Percentiles rank a stretch among this genome's conserved stretches.
These are phyloP conservation scores for Gonium pectorale DNA, from an alignment of 139 green algal species.

Conservation along the genomic window DNA sequence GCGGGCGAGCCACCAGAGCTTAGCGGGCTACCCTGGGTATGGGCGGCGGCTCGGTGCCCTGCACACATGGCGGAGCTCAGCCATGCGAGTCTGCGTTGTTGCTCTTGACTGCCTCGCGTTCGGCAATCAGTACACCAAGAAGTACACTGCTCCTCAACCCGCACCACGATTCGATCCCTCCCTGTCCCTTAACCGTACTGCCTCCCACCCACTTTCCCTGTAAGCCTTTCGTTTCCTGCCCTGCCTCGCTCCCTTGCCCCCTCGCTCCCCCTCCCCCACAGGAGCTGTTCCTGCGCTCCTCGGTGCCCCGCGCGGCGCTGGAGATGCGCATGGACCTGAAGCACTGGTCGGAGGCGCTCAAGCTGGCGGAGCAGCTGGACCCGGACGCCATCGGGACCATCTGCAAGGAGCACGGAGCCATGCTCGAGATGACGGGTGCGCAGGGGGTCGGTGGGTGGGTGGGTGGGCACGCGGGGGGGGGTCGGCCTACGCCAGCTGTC, in stretches of 20 bases:
- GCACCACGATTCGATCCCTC: neutral
- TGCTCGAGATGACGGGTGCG: slow-evolving; percentile 71
- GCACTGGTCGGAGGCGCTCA: slow-evolving; percentile 82
- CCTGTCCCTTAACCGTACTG: neutral
- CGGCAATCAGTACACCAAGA: too few relatives aligned
- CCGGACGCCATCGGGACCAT: slow-evolving; percentile 60
- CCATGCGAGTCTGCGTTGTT: too few relatives aligned
- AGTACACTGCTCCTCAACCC: too few relatives aligned
- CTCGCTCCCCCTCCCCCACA: slow-evolving; percentile 44
- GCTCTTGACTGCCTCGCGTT: too few relatives aligned
- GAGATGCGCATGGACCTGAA: slow-evolving; percentile 85
- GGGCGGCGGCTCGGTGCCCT: too few relatives aligned
- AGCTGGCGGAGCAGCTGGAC: slow-evolving; percentile 78
- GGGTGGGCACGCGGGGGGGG: neutral
- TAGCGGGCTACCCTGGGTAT: too few relatives aligned
- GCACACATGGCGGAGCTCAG: too few relatives aligned
- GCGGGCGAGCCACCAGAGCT: too few relatives aligned
- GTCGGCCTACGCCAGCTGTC: too few relatives aligned
- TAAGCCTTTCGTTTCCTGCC: neutral
- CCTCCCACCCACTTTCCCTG: too few relatives aligned
- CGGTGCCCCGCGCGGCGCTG: slow-evolving; percentile 70
- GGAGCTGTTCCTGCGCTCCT: slow-evolving; percentile 79
- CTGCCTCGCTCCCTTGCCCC: too few relatives aligned
- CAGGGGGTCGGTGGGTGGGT: neutral
- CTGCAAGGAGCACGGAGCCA: slow-evolving; percentile 70